phyloP scores from a whole-genome alignment of 1,284 basidiomycete species.

The Fomitopsis pinicola region DNA sequence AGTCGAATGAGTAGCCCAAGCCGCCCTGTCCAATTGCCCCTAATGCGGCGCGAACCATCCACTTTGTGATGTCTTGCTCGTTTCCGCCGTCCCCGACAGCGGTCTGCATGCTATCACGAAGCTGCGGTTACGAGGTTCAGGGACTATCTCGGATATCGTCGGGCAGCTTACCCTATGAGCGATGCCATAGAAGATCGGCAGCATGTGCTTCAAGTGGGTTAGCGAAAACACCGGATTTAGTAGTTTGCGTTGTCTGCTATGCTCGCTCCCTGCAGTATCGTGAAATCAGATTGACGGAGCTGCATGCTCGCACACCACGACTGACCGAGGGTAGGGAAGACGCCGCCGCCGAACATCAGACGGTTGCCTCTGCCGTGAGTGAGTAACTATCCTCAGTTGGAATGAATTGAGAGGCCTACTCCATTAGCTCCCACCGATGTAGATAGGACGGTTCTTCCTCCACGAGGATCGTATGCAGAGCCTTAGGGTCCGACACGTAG shows the following conservation, averaged over 20 bases:
- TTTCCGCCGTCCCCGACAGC: slow-evolving; percentile 11
- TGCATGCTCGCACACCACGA: background rate
- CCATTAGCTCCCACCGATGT: slow-evolving; percentile 1
- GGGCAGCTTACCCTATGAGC: background rate
- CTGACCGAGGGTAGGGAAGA: slow-evolving; percentile 1
- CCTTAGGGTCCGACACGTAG: slow-evolving; percentile 6
- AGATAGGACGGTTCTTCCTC: background rate
- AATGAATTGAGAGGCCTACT: background rate
- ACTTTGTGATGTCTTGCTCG: slow-evolving; percentile 27
- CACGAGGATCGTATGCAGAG: slow-evolving; percentile 2
- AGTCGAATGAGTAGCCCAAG: slow-evolving; percentile 32
- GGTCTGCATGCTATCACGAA: slow-evolving; percentile 14
- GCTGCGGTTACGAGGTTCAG: slow-evolving; percentile 6
- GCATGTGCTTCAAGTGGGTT: slow-evolving; percentile 19
- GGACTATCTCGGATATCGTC: no score
- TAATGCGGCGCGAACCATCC: slow-evolving; percentile 30
- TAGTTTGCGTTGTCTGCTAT: slow-evolving; percentile 22
- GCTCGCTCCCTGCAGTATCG: slow-evolving; percentile 16
- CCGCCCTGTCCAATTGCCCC: slow-evolving; percentile 34
- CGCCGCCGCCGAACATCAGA: background rate
- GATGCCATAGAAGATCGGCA: slow-evolving; percentile 15
- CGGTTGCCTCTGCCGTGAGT: background rate
- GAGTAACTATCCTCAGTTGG: background rate
- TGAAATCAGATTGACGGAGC: background rate
- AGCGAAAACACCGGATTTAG: slow-evolving; percentile 23